Conservation (phyloP, 768 basidiomycete species). For the Suillus luteus region DNA sequence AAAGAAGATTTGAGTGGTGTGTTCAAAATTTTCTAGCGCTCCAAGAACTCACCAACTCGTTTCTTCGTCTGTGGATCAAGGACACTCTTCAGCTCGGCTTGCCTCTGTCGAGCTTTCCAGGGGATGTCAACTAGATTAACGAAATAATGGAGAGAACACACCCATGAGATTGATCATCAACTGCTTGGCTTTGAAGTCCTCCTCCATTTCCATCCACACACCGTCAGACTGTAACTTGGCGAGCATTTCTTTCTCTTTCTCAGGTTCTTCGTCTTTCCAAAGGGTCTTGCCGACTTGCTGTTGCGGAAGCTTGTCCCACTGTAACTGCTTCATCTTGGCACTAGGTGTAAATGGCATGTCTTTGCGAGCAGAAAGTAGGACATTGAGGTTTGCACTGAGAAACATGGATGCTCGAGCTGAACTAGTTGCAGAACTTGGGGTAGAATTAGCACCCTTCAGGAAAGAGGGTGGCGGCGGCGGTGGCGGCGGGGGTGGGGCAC, state of each 20-base stretch:
- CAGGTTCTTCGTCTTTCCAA: constrained; percentile 69
- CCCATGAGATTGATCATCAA: constrained; percentile 89
- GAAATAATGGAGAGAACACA: constrained; percentile 32
- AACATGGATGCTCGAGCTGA: constrained; percentile 65
- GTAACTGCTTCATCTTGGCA: constrained; percentile 95
- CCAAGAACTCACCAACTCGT: constrained; percentile 72
- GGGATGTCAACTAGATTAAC: background rate
- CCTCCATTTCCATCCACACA: constrained; percentile 95
- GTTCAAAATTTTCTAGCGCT: background rate
- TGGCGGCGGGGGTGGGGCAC: constrained; percentile 32
- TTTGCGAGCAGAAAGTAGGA: constrained; percentile 68
- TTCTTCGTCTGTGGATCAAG: constrained; percentile 91
- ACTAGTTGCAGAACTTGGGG: constrained; percentile 39
- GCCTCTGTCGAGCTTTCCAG: constrained; percentile 69
- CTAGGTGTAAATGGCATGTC: constrained; percentile 82
- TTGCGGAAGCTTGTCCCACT: constrained; percentile 98
- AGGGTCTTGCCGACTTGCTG: constrained; percentile 83
- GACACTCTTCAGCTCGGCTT: constrained; percentile 88
- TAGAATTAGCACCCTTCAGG: constrained; percentile 33
- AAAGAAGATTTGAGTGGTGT: background rate
- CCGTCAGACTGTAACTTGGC: constrained; percentile 82
- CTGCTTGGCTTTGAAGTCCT: constrained; percentile 96
- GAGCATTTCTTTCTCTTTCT: constrained; percentile 79
- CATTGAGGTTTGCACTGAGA: constrained; percentile 57
- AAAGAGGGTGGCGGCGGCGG: constrained; percentile 39